Percentiles rank a stretch among this genome's conserved stretches.
These are phyloP conservation scores for Musa beccarii DNA, from an alignment of 176 grass and related monocot species.

Conservation along the genomic window DNA sequence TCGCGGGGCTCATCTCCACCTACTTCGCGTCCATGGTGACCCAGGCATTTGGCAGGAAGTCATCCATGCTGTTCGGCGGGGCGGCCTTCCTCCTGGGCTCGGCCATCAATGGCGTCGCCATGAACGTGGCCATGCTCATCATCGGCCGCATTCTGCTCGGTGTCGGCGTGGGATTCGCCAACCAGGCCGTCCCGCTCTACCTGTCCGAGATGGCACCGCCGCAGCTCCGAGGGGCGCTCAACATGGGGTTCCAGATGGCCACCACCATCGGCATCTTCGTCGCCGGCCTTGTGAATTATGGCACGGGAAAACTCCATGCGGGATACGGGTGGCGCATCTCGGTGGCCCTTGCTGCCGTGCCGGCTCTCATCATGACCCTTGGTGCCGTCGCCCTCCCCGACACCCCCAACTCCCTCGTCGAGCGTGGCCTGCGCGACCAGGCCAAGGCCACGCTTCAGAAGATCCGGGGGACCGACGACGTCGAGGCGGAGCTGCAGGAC, in stretches of 20 bases:
- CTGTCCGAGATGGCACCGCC: slow-evolving; percentile 6
- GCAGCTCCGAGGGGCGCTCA: neutral
- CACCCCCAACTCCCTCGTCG: slow-evolving; percentile 7
- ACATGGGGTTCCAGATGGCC: slow-evolving; percentile 9
- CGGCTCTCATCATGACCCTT: neutral
- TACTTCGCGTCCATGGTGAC: neutral
- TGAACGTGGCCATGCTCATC: slow-evolving; percentile 2
- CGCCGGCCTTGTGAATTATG: slow-evolving; percentile 8
- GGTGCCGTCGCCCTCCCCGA: neutral
- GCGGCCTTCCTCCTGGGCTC: neutral
- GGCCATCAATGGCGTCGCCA: neutral
- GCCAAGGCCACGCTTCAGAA: neutral
- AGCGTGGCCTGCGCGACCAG: neutral
- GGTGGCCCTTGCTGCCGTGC: neutral
- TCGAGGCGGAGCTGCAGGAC: slow-evolving; percentile 7
- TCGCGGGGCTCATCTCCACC: neutral
- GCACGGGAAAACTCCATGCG: neutral
- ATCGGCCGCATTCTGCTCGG: neutral
- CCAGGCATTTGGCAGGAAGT: neutral
- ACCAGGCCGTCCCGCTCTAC: slow-evolving; percentile 7
- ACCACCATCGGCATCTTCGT: slow-evolving; percentile 8
- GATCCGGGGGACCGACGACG: neutral
- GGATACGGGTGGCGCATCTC: slow-evolving; percentile 1
- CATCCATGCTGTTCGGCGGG: neutral
- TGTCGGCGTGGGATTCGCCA: slow-evolving; percentile 2